Percentiles rank a stretch among this genome's conserved stretches.
Conservation (phyloP, 495 filamentous ascomycete genomes). For the Aspergillus diversus region DNA sequence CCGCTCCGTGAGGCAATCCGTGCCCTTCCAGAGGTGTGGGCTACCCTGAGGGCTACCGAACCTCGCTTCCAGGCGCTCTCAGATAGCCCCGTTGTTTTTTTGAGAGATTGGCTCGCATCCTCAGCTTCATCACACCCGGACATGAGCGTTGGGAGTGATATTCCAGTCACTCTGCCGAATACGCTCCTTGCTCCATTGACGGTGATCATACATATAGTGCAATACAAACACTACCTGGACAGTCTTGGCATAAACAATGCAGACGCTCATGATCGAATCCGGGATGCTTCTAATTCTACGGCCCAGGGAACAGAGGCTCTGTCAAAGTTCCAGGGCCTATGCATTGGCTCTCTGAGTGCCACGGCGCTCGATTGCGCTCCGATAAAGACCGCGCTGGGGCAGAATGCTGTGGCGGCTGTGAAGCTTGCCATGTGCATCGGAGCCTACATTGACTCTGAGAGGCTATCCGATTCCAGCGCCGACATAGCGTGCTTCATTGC, state of each 20-base stretch:
- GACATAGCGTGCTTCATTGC: slow-evolving; percentile 6
- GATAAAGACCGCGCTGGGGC: neutral
- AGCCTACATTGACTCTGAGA: neutral
- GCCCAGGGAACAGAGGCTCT: too few species aligned
- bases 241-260: neutral
- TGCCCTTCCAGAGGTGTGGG: neutral
- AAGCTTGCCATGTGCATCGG: slow-evolving; percentile 8
- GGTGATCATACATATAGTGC: slow-evolving; percentile 9
- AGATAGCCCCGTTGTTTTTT: neutral
- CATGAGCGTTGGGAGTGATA: neutral
- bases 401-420: slow-evolving; percentile 2
- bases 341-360: slow-evolving; percentile 2
- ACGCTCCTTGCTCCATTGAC: slow-evolving; percentile 5
- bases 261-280: neutral
- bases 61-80: neutral
- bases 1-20: neutral
- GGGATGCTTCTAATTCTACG: neutral
- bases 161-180: slow-evolving; percentile 4
- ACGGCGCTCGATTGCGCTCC: neutral
- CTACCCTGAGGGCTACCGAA: neutral
- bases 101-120: slow-evolving; percentile 3
- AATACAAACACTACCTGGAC: slow-evolving; percentile 5
- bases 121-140: neutral
- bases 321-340: slow-evolving; percentile 6
- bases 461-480: neutral